Base-by-base conservation (phyloP, 176 grass and related monocot genomes). In the Carex pumila region DNA sequence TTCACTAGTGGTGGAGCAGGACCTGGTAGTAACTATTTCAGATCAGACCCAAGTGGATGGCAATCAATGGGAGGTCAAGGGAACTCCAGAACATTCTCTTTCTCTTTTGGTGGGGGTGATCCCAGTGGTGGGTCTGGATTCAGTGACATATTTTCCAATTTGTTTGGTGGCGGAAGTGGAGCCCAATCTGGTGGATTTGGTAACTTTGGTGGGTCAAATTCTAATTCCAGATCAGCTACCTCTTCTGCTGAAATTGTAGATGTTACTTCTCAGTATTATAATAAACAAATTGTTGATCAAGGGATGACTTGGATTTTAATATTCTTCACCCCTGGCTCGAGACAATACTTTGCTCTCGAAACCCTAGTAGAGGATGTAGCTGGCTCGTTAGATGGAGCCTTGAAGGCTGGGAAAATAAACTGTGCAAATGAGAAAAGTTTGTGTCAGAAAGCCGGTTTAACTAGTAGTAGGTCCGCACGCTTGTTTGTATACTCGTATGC, bases 251-350 rank as follows among this genome's bases (percentile, higher is more conserved):
- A 34, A 62, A 87, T 98, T 86, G 82, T 90, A 45, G 89, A 98
- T 64, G 71, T 95, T 9, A 95, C 85, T 3, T 85, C 83, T 34
- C 91, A 93, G 61, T 59, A 87, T 86, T 98, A 93, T 86, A 95
- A 93, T 68, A 95, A 95, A 73, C 89, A 95, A 89, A 89, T 93
- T 91, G 70, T 74, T 49, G 88, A 90, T 71, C 89, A 87, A 87
- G 96, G 96, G 34, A 88, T 93, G 80, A 98, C 91, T 83, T 98
- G 96, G 96, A 74, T 95, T 88, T 58, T 98, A 7, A 71, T 98
- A 83, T 98, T 98, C 84, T 93, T 90, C 82, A 93, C 88, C 25
- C 76, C 91, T 64, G 85, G 77, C 54, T 83, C 88, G 62, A 91
- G 88, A 71, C 88, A 70, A 60, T 89, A 92, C 61, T 52, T 82